Percentiles rank a stretch among this genome's conserved stretches.
Conservation (phyloP, 2,329 filamentous ascomycete genomes). For the Botrytis fabae region DNA sequence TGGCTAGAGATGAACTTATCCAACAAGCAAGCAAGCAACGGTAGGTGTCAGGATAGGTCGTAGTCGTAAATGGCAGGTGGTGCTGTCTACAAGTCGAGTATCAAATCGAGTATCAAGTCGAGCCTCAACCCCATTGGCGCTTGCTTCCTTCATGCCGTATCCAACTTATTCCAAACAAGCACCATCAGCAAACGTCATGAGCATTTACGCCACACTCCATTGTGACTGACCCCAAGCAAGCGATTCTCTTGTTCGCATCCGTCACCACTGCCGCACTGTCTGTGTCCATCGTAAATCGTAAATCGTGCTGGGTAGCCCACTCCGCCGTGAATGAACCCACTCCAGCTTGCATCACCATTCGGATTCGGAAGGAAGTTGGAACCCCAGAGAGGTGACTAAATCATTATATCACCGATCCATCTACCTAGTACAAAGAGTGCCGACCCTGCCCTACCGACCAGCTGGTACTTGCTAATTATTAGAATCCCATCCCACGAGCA, state of each 20-base stretch:
- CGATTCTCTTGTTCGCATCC: background rate
- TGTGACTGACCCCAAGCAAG: constrained; percentile 6
- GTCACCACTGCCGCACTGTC: background rate
- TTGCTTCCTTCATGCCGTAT: background rate
- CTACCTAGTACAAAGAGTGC: background rate
- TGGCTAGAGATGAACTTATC: background rate
- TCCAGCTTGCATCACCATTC: constrained; percentile 2
- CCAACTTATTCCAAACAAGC: background rate
- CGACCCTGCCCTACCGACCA: background rate
- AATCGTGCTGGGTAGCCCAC: background rate
- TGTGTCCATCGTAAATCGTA: background rate
- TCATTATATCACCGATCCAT: background rate
- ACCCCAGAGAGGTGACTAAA: background rate
- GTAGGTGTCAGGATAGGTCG: background rate
- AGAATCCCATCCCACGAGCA: background rate
- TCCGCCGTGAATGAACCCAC: constrained; percentile 1
- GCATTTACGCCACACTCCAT: constrained; percentile 2
- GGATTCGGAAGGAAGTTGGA: background rate
- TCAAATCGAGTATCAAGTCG: background rate
- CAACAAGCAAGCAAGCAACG: background rate
- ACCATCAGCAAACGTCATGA: background rate
- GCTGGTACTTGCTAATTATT: background rate
- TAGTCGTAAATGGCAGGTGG: background rate
- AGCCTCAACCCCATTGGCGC: too few species aligned
- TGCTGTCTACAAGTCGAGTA: too few species aligned